Conservation (phyloP, 345 rosid species). For the Rhizophora apiculata region DNA sequence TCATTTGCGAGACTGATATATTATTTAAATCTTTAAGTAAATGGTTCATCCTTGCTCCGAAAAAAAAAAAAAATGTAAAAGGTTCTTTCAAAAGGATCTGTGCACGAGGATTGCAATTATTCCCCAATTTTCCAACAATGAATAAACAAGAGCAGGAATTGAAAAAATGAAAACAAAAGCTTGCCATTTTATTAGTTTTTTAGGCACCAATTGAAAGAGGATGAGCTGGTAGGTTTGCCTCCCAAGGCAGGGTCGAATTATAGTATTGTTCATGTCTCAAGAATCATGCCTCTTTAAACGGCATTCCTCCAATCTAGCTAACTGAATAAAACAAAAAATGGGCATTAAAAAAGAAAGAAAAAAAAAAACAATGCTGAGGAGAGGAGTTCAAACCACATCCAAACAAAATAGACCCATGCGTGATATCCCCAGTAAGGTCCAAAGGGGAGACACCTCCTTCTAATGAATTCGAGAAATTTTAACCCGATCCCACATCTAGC, state of each 20-base stretch:
- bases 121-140: not conserved
- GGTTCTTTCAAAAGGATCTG: too few relatives aligned
- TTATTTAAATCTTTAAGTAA: too few relatives aligned
- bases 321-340: slow-evolving; percentile 11
- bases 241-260: slow-evolving; percentile 64
- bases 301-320: slow-evolving; percentile 21
- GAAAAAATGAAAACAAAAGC: not conserved
- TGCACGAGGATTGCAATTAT: too few relatives aligned
- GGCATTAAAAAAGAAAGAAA: not conserved
- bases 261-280: slow-evolving; percentile 58
- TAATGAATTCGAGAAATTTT: slow-evolving; percentile 35
- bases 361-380: not conserved
- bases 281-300: slow-evolving; percentile 53
- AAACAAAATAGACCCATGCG: slow-evolving; percentile 41
- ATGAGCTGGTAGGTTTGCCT: slow-evolving; percentile 58
- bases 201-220: not conserved
- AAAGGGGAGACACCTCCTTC: slow-evolving; percentile 13
- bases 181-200: not conserved
- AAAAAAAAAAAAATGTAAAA: too few relatives aligned
- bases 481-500: slow-evolving; percentile 27
- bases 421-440: slow-evolving; percentile 38
- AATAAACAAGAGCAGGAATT: not conserved
- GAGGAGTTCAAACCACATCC: slow-evolving; percentile 19
- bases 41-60: too few relatives aligned
- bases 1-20: too few relatives aligned